Base-by-base conservation (phyloP, 345 rosid species). In the Euphorbia peplus region DNA sequence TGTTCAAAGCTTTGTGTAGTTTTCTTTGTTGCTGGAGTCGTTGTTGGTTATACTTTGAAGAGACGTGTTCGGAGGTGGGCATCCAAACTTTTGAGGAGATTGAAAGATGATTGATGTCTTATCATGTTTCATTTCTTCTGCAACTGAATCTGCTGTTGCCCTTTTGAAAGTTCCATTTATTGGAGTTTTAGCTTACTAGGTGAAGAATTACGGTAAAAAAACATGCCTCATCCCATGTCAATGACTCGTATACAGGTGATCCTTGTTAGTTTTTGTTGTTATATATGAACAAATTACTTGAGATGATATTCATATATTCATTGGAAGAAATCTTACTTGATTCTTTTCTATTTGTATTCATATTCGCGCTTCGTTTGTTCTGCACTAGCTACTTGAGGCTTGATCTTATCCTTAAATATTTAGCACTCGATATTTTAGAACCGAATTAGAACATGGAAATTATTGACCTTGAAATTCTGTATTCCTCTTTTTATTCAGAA, bases 1-100 rank as follows among this genome's bases (percentile, higher is more conserved):
- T 93, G 98, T 73, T 85, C 97, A 8, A 93, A 89, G 87, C 82
- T 93, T 18, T 93, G 92, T 30, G 81, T 83, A 0, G n/a, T 86
- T 73, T 88, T 84, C 86, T 89, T 93, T 42, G 83, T 79, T 32
- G 92, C 96, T 52, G 96, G 98, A 67, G 81, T 91, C 55, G 50
- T 89, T 58, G 86, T 84, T 21, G 97, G 97, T 54, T 91, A 77
- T 81, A 86, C 95, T 8, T 82, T 91, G 59, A 89, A 86, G 78
- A 79, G 78, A 60, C 88, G 97, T 6, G 92, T 91, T 60, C 71
- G 80, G 44, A 57, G 83, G 2, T 93, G 96, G 97, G 97, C 89
- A 53, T 85, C 91, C 26, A 84, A 69, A 54, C 74, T 93, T 68
- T 86, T 91, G 22, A 78, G 71, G 78, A 82, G 76, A 42, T 74